Conservation (phyloP, 768 basidiomycete species). For the Serendipita sp. region DNA sequence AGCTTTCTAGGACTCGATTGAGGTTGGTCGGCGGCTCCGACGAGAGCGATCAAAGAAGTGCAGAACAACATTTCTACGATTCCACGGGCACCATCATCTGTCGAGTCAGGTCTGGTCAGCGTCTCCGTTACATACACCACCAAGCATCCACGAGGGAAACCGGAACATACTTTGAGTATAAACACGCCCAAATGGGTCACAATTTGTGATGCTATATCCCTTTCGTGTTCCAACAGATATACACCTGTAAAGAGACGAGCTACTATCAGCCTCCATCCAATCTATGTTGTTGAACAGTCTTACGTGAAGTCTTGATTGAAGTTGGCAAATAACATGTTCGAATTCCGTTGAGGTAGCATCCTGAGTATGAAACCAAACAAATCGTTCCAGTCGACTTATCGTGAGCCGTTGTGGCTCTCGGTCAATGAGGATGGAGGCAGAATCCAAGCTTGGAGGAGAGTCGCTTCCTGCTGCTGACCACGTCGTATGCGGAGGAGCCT, state of each 20-base stretch:
- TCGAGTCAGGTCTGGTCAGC: neutral
- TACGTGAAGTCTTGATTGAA: conserved; percentile 98
- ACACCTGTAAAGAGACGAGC: conserved; percentile 33
- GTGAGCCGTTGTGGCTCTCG: no score
- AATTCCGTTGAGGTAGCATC: conserved; percentile 16
- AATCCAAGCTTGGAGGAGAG: no score
- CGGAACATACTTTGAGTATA: conserved; percentile 73
- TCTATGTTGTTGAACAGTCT: conserved; percentile 8
- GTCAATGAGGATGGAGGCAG: no score
- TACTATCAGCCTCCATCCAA: neutral
- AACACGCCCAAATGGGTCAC: conserved; percentile 92
- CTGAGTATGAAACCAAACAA: no score
- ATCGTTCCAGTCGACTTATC: no score
- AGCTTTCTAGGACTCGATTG: conserved; percentile 80
- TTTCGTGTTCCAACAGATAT: conserved; percentile 88
- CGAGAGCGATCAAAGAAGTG: conserved; percentile 91
- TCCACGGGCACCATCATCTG: conserved; percentile 85
- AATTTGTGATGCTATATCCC: conserved; percentile 95
- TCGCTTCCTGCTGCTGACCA: neutral
- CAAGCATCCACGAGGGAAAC: neutral
- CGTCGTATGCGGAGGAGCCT: neutral
- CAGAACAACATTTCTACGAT: conserved; percentile 99
- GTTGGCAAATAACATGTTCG: conserved; percentile 62
- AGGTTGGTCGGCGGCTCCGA: conserved; percentile 88
- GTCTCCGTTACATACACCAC: neutral